phyloP scores from a whole-genome alignment of 2,329 filamentous ascomycete species.

The Penicillium griseofulvum region DNA sequence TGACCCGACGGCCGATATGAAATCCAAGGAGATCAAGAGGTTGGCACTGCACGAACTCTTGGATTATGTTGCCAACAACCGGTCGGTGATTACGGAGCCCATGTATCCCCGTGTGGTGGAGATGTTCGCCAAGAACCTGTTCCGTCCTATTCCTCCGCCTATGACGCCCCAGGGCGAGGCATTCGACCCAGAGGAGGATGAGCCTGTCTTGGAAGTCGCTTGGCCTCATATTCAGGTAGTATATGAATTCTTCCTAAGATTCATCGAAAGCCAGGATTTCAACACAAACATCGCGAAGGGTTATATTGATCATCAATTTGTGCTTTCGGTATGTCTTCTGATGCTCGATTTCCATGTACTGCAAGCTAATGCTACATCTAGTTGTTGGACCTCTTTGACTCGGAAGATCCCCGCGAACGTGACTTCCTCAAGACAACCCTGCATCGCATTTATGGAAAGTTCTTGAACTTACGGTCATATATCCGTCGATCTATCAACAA shows the following conservation, averaged over 20 bases:
- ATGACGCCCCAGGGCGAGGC: slow-evolving; percentile 98
- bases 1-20: slow-evolving; percentile 97
- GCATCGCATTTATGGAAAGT: slow-evolving; percentile 98
- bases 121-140: slow-evolving; percentile 99
- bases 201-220: slow-evolving; percentile 94
- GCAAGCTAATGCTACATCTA: slow-evolving; percentile 37
- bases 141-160: slow-evolving; percentile 92
- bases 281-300: slow-evolving; percentile 99
- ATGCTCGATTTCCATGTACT: not conserved
- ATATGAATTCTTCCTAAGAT: slow-evolving; percentile 97
- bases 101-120: slow-evolving; percentile 99
- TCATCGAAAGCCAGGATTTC: slow-evolving; percentile 99
- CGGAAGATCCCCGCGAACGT: slow-evolving; percentile 91
- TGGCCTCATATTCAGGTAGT: slow-evolving; percentile 99
- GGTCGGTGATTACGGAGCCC: slow-evolving; percentile 95
- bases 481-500: slow-evolving; percentile 99
- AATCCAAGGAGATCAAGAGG: slow-evolving; percentile 99
- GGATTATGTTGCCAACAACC: slow-evolving; percentile 97
- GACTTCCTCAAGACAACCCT: slow-evolving; percentile 98
- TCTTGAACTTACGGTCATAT: slow-evolving; percentile 94
- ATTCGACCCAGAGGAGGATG: slow-evolving; percentile 97
- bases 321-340: slow-evolving; percentile 62
- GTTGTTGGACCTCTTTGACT: slow-evolving; percentile 96
- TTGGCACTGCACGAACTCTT: slow-evolving; percentile 91
- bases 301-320: slow-evolving; percentile 97